Evolutionary conservation across 352 stramenopile species (phyloP).

Genomic region (Pythium biforme): DNA sequence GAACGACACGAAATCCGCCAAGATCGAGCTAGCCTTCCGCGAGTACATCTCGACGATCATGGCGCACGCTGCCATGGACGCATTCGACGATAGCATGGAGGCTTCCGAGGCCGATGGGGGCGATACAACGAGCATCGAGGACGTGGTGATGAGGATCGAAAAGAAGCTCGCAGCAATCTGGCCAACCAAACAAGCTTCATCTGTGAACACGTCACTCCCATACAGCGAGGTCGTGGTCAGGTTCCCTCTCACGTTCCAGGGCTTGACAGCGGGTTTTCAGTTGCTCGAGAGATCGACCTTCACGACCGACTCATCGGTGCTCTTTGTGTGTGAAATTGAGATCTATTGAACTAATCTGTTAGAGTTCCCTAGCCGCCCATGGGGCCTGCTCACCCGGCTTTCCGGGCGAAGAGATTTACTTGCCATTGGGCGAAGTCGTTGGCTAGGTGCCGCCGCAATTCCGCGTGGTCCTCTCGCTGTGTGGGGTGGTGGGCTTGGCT

Average conservation of each 20-base stretch:
- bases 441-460: too few species aligned
- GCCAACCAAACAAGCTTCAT: slow-evolving; percentile 31
- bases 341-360: too few species aligned
- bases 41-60: slow-evolving; percentile 44
- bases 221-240: slow-evolving; percentile 48
- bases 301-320: slow-evolving; percentile 35
- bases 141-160: slow-evolving; percentile 72
- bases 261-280: slow-evolving; percentile 9
- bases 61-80: slow-evolving; percentile 29
- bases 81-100: slow-evolving; percentile 3
- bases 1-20: slow-evolving; percentile 22
- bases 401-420: too few species aligned
- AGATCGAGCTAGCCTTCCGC: slow-evolving; percentile 34
- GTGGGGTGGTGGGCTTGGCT: too few species aligned
- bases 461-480: too few species aligned
- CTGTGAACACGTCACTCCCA: slow-evolving; percentile 46
- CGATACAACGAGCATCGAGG: slow-evolving; percentile 23
- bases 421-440: too few species aligned
- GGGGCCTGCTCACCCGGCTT: too few species aligned
- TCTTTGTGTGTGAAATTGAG: too few species aligned
- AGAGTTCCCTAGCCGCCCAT: too few species aligned
- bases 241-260: slow-evolving; percentile 49
- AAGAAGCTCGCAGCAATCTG: slow-evolving; percentile 49
- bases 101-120: slow-evolving; percentile 1
- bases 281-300: slow-evolving; percentile 34